Conservation (phyloP, 768 basidiomycete species). For the Pholiota microspora region DNA sequence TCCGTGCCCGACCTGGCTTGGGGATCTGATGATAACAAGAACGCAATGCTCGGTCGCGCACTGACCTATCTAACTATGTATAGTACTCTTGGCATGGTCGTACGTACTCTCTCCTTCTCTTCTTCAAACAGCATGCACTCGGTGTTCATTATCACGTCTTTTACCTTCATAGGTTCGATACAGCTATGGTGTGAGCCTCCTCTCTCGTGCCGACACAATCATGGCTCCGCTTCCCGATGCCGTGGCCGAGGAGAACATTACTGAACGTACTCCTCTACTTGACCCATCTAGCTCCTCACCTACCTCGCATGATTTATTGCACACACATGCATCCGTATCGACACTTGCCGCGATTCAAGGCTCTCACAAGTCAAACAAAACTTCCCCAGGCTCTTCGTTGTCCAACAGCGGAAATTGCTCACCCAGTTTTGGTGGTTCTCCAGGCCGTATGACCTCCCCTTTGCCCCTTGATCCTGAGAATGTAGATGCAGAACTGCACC, state of each 20-base stretch:
- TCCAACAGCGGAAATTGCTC: constrained; percentile 4
- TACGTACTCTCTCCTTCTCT: constrained; percentile 37
- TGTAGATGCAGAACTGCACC: background rate
- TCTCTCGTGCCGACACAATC: constrained; percentile 65
- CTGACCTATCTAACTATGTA: constrained; percentile 89
- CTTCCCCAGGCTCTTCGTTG: background rate
- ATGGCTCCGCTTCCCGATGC: constrained; percentile 2
- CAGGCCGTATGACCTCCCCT: background rate
- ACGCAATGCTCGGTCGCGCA: constrained; percentile 90
- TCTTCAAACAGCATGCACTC: background rate
- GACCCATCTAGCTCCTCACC: constrained; percentile 5
- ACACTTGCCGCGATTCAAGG: constrained; percentile 6
- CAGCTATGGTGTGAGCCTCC: constrained; percentile 87
- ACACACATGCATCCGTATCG: constrained; percentile 15
- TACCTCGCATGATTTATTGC: constrained; percentile 1
- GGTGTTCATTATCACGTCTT: background rate
- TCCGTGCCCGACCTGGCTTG: constrained; percentile 83
- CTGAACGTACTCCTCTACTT: constrained; percentile 38
- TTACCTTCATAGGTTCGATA: constrained; percentile 66
- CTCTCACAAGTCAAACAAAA: background rate
- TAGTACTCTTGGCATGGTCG: constrained; percentile 94
- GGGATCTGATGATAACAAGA: constrained; percentile 74
- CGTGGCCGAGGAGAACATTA: constrained; percentile 15
- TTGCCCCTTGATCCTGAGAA: background rate
- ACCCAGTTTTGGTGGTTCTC: constrained; percentile 6